Evolutionary conservation across 495 filamentous ascomycete genomes (phyloP).

Genomic region (Lasiosphaeria miniovina): DNA sequence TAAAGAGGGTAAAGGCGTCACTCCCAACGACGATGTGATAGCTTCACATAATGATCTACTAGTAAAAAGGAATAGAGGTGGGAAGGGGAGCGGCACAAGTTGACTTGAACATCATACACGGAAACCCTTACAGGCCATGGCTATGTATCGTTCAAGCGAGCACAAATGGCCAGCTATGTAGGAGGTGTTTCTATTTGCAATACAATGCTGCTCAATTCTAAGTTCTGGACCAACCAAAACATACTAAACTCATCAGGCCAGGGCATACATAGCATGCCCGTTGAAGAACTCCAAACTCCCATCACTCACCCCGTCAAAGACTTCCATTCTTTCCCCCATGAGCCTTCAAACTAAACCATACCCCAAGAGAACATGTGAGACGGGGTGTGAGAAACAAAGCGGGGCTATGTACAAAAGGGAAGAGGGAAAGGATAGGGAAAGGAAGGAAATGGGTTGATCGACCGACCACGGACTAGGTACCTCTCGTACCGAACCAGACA

Average conservation of each 20-base stretch:
- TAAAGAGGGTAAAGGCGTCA: constrained; percentile 21
- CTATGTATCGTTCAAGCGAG: no score
- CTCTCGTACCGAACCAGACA: no score
- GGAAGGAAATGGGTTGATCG: no score
- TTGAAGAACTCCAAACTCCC: constrained; percentile 7
- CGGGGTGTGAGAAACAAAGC: no score
- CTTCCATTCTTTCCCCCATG: background rate
- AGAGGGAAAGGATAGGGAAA: no score
- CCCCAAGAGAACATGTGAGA: background rate
- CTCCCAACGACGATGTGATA: constrained; percentile 26
- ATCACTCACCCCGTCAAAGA: background rate
- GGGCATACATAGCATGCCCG: constrained; percentile 1
- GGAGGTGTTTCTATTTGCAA: background rate
- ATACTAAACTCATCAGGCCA: background rate
- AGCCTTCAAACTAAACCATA: background rate
- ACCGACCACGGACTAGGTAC: no score
- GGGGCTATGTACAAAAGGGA: no score
- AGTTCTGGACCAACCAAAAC: background rate
- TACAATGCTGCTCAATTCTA: background rate
- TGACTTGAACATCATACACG: no score
- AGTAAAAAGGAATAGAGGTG: no score
- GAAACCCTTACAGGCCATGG: no score
- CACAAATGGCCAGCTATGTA: no score
- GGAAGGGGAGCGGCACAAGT: no score
- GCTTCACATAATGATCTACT: constrained; percentile 18